phyloP scores from a whole-genome alignment of 2,329 filamentous ascomycete species.

The Colletotrichum sansevieriae region DNA sequence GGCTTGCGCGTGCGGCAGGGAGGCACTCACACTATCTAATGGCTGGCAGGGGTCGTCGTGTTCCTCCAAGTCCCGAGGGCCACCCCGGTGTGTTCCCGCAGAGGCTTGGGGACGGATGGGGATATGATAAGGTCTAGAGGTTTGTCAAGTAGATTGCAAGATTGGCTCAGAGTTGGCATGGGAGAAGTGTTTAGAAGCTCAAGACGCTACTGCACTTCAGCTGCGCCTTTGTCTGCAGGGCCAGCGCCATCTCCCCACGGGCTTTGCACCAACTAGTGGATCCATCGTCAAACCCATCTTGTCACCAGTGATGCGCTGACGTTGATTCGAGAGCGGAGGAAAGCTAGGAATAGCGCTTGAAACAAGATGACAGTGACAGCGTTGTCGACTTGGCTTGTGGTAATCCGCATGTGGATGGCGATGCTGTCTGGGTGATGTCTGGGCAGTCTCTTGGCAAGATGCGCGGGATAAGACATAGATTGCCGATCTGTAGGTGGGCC shows the following conservation, averaged over 20 bases:
- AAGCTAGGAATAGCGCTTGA: constrained; percentile 43
- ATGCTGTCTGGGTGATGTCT: constrained; percentile 41
- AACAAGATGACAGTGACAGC: constrained; percentile 42
- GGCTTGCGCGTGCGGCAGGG: constrained; percentile 37
- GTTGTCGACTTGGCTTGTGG: constrained; percentile 37
- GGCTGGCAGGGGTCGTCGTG: constrained; percentile 33
- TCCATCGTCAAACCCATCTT: constrained; percentile 37
- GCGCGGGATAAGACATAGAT: constrained; percentile 43
- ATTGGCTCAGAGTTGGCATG: constrained; percentile 24
- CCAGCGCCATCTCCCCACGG: constrained; percentile 17
- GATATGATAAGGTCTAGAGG: constrained; percentile 22
- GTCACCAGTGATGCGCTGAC: constrained; percentile 39
- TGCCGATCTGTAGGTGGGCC: constrained; percentile 40
- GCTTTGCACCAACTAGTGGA: constrained; percentile 27
- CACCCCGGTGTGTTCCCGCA: constrained; percentile 38
- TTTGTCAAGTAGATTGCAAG: constrained; percentile 33
- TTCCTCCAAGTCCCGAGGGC: constrained; percentile 19
- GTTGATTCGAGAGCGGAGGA: constrained; percentile 34
- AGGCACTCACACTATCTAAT: constrained; percentile 23
- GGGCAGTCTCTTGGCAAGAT: constrained; percentile 43
- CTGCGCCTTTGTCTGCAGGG: constrained; percentile 18
- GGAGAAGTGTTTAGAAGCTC: constrained; percentile 26
- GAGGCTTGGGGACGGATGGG: constrained; percentile 28
- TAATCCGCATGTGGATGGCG: constrained; percentile 40
- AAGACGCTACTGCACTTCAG: constrained; percentile 29